A percentile compares a stretch with the other conserved stretches of the same genome.
These are phyloP conservation scores for Epicoccum sorghinum DNA, from an alignment of 2,329 filamentous ascomycete genomes.

Conservation along the genomic window DNA sequence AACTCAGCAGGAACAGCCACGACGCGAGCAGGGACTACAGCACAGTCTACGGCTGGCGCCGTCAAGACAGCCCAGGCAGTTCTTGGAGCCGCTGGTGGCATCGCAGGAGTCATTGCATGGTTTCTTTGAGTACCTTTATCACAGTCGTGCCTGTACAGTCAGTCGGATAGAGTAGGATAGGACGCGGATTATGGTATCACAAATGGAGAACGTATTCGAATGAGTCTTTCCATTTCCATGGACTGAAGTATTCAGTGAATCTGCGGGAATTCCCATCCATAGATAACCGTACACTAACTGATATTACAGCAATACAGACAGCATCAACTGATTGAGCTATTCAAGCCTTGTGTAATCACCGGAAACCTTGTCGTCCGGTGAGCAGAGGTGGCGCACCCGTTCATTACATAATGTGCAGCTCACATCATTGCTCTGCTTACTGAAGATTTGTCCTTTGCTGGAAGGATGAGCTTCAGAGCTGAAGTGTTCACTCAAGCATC, in stretches of 20 bases:
- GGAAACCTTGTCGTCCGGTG: slow-evolving; percentile 1
- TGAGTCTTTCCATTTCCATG: no score
- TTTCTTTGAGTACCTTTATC: not conserved
- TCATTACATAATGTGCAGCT: no score
- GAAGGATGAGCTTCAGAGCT: no score
- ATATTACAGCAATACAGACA: not conserved
- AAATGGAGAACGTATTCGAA: no score
- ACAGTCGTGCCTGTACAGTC: no score
- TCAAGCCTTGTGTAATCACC: not conserved
- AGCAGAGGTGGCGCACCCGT: not conserved
- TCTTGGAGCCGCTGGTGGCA: slow-evolving; percentile 6
- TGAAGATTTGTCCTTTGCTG: no score
- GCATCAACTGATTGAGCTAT: not conserved
- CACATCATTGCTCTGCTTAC: no score
- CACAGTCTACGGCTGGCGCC: slow-evolving; percentile 6
- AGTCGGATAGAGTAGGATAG: not conserved
- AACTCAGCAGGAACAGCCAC: not conserved
- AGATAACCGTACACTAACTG: not conserved
- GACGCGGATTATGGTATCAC: no score
- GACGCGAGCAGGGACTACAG: not conserved
- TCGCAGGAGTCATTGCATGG: slow-evolving; percentile 6
- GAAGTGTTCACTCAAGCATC: no score
- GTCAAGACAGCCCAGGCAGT: slow-evolving; percentile 7
- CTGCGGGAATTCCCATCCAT: no score
- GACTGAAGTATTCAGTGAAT: no score